A percentile compares a stretch with the other conserved stretches of the same genome.
Conservation (phyloP, 169 alveolate species). For the Perkinsus olseni region DNA sequence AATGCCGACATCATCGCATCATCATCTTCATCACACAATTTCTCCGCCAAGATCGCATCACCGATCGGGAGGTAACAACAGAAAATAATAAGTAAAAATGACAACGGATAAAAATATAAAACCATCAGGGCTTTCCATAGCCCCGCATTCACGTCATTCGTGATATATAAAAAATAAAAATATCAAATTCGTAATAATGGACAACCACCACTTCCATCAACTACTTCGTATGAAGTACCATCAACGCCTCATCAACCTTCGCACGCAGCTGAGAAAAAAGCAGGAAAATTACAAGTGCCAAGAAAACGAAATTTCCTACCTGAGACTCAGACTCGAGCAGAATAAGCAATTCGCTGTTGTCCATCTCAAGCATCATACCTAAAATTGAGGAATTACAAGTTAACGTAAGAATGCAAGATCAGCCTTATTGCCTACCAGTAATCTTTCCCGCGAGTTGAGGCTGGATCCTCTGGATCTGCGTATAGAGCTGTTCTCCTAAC, state of each 20-base stretch:
- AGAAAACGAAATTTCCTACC: not conserved
- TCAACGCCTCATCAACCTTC: conserved; percentile 82
- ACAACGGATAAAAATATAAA: not conserved
- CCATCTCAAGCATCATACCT: conserved; percentile 95
- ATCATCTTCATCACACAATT: not conserved
- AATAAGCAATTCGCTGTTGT: conserved; percentile 78
- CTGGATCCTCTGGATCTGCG: conserved; percentile 78
- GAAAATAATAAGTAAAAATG: not conserved
- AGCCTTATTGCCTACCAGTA: not conserved
- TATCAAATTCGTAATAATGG: not conserved
- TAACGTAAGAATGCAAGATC: not conserved
- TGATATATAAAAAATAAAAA: not conserved
- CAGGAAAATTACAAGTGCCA: not conserved
- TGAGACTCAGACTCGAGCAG: conserved; percentile 75
- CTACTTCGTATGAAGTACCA: conserved; percentile 53
- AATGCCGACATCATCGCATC: not conserved
- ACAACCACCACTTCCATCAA: not conserved
- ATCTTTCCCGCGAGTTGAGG: conserved; percentile 85
- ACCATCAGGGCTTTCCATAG: not conserved
- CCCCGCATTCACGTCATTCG: not conserved
- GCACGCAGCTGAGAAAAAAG: conserved; percentile 45
- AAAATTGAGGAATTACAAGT: conserved; percentile 16
- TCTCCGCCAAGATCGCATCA: not conserved
- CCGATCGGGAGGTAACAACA: not conserved
- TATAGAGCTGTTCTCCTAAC: conserved; percentile 83